Evolutionary conservation across 1,284 basidiomycete species (phyloP).

Genomic region (Xerocomus nothofagi): DNA sequence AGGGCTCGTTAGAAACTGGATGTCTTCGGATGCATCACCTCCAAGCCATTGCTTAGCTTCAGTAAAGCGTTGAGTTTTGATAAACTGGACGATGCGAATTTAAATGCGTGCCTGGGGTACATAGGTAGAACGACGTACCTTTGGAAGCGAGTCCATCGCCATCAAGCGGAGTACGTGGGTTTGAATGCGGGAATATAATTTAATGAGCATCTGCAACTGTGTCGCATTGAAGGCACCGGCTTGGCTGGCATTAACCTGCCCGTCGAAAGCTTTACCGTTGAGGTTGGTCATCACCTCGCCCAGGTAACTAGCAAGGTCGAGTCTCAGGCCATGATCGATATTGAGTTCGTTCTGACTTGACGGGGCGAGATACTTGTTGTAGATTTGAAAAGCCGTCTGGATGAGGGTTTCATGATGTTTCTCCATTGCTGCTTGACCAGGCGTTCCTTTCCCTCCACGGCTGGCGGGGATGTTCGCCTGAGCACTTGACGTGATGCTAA

Average conservation of each 20-base stretch:
- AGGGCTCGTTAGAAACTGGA: constrained; percentile 50
- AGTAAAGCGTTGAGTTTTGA: constrained; percentile 78
- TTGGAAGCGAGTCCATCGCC: constrained; percentile 97
- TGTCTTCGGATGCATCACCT: constrained; percentile 66
- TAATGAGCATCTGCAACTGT: constrained; percentile 92
- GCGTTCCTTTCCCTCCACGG: constrained; percentile 53
- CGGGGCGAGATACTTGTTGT: constrained; percentile 93
- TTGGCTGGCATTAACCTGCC: constrained; percentile 77
- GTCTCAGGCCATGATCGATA: constrained; percentile 95
- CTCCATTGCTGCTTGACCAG: constrained; percentile 91
- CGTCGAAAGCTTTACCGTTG: constrained; percentile 76
- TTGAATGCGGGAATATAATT: constrained; percentile 94
- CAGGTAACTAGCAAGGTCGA: constrained; percentile 91
- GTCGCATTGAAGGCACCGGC: constrained; percentile 83
- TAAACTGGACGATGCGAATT: constrained; percentile 54
- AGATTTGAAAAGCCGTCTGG: constrained; percentile 91
- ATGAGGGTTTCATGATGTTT: constrained; percentile 95
- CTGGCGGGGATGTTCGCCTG: constrained; percentile 55
- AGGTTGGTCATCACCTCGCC: constrained; percentile 79
- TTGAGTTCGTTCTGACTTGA: constrained; percentile 95
- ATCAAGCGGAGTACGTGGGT: constrained; percentile 95
- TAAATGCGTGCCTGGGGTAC: neutral
- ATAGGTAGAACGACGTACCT: constrained; percentile 50
- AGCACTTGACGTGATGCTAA: constrained; percentile 92
- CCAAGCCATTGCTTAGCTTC: constrained; percentile 74